A percentile compares a stretch with the other conserved stretches of the same genome.
phyloP scores from a whole-genome alignment of 2,329 filamentous ascomycete genomes.

The Xylaria multiplex region DNA sequence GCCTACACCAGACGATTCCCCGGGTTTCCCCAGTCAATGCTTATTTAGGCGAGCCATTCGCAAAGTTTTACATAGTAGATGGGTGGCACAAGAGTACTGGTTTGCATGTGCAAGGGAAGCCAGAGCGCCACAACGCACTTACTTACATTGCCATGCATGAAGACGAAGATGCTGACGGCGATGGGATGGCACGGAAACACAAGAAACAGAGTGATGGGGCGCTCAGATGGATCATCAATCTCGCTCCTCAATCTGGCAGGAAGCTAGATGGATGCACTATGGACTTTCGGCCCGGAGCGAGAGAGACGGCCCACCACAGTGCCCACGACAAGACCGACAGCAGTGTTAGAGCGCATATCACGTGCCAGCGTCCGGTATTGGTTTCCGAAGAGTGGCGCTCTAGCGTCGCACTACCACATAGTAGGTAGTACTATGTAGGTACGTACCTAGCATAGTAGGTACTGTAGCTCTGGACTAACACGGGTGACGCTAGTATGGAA shows the following conservation, averaged over 20 bases:
- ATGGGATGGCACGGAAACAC: conserved; percentile 1
- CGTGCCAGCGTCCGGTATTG: conserved; percentile 40
- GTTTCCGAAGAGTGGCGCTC: conserved; percentile 43
- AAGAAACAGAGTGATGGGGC: not conserved
- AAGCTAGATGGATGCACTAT: conserved; percentile 46
- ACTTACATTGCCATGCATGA: conserved; percentile 38
- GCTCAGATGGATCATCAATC: conserved; percentile 25
- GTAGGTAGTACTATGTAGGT: too few relatives aligned
- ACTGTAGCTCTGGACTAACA: too few relatives aligned
- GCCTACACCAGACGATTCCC: conserved; percentile 18
- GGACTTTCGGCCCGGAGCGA: conserved; percentile 52
- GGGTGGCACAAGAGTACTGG: conserved; percentile 31
- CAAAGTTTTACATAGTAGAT: conserved; percentile 16
- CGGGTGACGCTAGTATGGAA: not conserved
- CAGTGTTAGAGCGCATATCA: conserved; percentile 30
- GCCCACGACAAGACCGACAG: not conserved
- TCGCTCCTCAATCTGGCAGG: conserved; percentile 31
- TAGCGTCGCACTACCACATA: not conserved
- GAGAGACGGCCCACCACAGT: conserved; percentile 22
- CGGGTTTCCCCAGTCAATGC: conserved; percentile 32
- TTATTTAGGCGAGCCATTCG: conserved; percentile 37
- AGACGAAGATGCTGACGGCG: conserved; percentile 26
- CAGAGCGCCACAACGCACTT: conserved; percentile 19
- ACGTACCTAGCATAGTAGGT: too few relatives aligned
- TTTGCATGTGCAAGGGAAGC: conserved; percentile 37